Percentiles rank a stretch among this genome's conserved stretches.
Evolutionary conservation across 148 eudicot genomes (phyloP).

Genomic region (Silene conica): DNA sequence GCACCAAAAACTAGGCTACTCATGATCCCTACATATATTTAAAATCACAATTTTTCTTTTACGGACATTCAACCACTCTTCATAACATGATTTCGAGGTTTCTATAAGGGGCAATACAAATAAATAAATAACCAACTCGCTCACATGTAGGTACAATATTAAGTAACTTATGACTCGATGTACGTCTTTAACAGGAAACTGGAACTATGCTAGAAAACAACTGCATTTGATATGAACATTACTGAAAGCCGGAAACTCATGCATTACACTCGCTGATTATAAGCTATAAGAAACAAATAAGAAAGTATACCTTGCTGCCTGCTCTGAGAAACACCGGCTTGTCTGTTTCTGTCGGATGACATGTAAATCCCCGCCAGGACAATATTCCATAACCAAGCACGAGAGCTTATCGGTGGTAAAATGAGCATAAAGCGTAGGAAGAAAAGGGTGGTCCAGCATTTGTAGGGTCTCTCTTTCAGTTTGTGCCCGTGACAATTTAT

Average conservation of each 20-base stretch:
- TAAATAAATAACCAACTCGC: not conserved
- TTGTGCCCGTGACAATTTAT: constrained; percentile 60
- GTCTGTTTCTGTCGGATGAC: constrained; percentile 77
- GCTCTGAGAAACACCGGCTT: constrained; percentile 59
- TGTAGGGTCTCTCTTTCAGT: constrained; percentile 76
- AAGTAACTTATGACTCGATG: not conserved
- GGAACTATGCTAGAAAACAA: not conserved
- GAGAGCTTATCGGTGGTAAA: constrained; percentile 59
- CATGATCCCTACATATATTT: too few species aligned
- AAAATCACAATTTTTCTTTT: too few species aligned
- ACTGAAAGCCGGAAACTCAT: not conserved
- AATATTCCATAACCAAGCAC: constrained; percentile 83
- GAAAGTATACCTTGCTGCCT: constrained; percentile 59
- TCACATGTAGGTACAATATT: not conserved
- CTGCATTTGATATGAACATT: not conserved
- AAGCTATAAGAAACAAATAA: not conserved
- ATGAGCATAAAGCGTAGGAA: constrained; percentile 78
- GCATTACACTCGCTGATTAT: not conserved
- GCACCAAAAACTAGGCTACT: not conserved
- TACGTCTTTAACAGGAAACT: not conserved
- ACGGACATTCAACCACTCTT: too few species aligned
- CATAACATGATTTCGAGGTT: not conserved
- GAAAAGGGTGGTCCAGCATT: constrained; percentile 87
- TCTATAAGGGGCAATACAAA: not conserved
- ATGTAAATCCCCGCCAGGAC: constrained; percentile 90